Base-by-base conservation (phyloP, 2,329 filamentous ascomycete genomes). In the Colletotrichum destructivum region DNA sequence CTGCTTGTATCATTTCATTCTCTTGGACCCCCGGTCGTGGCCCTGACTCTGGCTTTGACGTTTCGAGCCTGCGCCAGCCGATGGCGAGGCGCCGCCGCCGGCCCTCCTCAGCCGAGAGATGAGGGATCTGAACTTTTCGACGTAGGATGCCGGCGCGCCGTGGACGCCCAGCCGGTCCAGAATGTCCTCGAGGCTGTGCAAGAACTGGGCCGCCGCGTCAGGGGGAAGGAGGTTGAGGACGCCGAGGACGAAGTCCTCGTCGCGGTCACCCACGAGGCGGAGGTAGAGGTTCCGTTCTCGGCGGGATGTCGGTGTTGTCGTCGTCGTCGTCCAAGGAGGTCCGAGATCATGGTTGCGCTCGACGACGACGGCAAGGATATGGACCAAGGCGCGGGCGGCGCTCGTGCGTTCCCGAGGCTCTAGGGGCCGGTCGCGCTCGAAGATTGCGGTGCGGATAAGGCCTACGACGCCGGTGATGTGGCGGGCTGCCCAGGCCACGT, bases 401-500 rank as follows among this genome's bases (percentile, higher is more conserved):
- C 83, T 85, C 38, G 81, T 77, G 4, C 83, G 81, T 74, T 87
- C 85, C 52, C 74, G 76, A 0, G 74, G 71, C 15, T 79, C 75
- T 0, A 86, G 81, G 0, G 84, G 83, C 8, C 74, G 76, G 57
- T 82, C 78, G 4, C 82, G 80, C 38, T 79, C 77, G 67, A 82
- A 81, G 15, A 88, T 81, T 18, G 82, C 77, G 44, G 82, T 78
- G 55, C 81, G 79, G 70, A 90, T 84, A 69, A 85, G 83, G 42
- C 76, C 74, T 15, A 85, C 79, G 35, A 84, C 84, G 23, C 82
- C 81, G 8, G 79, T 74, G 40, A 89, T 81, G 66, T 88, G 87
- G 6, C 75, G 77, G 1, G 85, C 83, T 3, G 87, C 88, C 88
- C 88, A 89, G 11, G 79, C 64, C 1, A 87, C 85, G 69, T 87